Conservation (phyloP, 2,329 filamentous ascomycete genomes). For the Fusarium fujikuroi region DNA sequence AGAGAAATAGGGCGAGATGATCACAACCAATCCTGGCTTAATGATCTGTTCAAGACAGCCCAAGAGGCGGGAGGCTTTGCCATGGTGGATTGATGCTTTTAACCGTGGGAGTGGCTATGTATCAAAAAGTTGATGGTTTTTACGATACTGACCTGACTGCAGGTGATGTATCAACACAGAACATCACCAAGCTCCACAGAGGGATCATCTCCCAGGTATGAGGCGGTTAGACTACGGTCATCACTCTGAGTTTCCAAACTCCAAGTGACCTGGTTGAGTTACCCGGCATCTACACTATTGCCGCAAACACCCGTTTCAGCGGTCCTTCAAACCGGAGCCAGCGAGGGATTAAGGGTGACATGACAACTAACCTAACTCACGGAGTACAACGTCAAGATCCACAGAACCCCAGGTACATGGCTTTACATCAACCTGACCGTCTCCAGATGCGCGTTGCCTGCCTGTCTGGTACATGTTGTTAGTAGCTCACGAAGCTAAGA, state of each 20-base stretch:
- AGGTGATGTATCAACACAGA: constrained; percentile 1
- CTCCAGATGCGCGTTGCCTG: constrained; percentile 17
- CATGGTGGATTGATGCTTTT: not conserved
- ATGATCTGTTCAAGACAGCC: constrained; percentile 12
- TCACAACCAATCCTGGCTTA: constrained; percentile 15
- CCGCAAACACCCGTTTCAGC: constrained; percentile 19
- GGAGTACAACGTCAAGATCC: not conserved
- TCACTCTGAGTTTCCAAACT: not conserved
- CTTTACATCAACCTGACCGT: constrained; percentile 14
- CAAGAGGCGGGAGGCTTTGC: constrained; percentile 4
- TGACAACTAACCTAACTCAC: not conserved
- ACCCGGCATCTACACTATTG: constrained; percentile 12
- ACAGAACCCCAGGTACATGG: constrained; percentile 1
- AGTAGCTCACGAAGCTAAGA: not conserved
- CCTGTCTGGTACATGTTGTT: constrained; percentile 1
- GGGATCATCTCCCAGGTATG: not conserved
- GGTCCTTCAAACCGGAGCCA: not conserved
- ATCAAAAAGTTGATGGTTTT: not conserved
- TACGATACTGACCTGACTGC: constrained; percentile 1
- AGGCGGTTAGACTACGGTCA: not conserved
- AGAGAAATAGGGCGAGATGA: constrained; percentile 2
- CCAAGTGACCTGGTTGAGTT: constrained; percentile 6
- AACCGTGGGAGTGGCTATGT: not conserved
- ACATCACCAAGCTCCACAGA: not conserved
- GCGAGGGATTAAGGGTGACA: not conserved